A percentile compares a stretch with the other conserved stretches of the same genome.
Conservation (phyloP, 2,329 filamentous ascomycete genomes). For the Aureobasidium subglaciale region DNA sequence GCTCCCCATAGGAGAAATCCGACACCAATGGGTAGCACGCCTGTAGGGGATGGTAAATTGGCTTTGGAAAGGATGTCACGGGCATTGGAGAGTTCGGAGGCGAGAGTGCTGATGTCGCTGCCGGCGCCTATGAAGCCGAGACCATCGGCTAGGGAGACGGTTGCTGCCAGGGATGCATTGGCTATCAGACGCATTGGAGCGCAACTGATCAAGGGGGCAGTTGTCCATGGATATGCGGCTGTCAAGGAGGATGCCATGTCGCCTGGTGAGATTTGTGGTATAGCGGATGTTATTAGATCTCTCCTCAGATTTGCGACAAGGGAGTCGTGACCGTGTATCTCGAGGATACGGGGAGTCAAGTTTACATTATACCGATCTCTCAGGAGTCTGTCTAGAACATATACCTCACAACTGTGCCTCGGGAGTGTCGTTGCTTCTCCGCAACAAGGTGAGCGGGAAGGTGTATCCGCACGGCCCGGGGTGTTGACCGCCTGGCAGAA, state of each 20-base stretch:
- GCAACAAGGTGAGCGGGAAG: background rate
- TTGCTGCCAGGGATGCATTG: conserved; percentile 49
- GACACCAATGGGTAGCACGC: conserved; percentile 47
- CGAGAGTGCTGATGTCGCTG: conserved; percentile 28
- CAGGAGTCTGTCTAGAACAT: background rate
- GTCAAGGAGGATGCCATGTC: background rate
- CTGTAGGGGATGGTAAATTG: background rate
- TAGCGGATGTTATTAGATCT: background rate
- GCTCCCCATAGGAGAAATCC: conserved; percentile 52
- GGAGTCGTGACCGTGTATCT: too few species aligned
- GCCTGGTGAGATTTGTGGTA: background rate
- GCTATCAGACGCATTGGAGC: conserved; percentile 65
- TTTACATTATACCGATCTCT: background rate
- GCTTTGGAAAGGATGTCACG: conserved; percentile 19
- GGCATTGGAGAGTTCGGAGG: conserved; percentile 23
- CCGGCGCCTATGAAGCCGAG: conserved; percentile 38
- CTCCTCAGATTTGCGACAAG: too few species aligned
- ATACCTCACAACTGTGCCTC: conserved; percentile 7
- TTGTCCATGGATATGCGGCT: conserved; percentile 51
- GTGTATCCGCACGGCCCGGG: background rate
- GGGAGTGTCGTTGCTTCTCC: conserved; percentile 14
- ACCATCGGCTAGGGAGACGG: conserved; percentile 49
- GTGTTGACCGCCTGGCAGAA: conserved; percentile 1
- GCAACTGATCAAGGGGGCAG: conserved; percentile 50
- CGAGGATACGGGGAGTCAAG: too few species aligned